phyloP scores from a whole-genome alignment of 352 stramenopile genomes.

The Phytopythium helicoides region DNA sequence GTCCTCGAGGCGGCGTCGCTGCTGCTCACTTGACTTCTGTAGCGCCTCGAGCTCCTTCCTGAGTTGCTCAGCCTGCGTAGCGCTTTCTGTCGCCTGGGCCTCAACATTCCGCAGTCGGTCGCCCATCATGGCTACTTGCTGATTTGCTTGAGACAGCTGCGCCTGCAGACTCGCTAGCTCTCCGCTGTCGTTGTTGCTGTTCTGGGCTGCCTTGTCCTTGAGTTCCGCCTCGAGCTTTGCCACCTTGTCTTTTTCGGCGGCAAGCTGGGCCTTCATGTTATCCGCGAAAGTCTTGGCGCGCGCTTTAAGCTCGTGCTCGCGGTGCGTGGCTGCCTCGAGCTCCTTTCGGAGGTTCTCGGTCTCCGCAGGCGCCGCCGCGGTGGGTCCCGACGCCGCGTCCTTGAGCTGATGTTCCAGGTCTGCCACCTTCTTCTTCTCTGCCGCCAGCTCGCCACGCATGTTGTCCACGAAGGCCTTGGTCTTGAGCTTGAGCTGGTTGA shows the following conservation, averaged over 20 bases:
- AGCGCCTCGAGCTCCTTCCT: conserved; percentile 34
- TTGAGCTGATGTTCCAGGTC: conserved; percentile 55
- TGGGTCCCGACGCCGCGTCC: conserved; percentile 3
- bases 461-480: conserved; percentile 84
- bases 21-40: conserved; percentile 31
- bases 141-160: conserved; percentile 28
- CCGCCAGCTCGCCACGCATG: conserved; percentile 57
- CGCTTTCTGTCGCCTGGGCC: conserved; percentile 24
- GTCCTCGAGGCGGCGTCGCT: conserved; percentile 30
- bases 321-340: conserved; percentile 32
- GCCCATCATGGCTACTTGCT: conserved; percentile 26
- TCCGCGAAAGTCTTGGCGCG: conserved; percentile 69
- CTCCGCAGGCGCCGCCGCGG: conserved; percentile 8
- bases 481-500: conserved; percentile 82
- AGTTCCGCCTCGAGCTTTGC: not conserved
- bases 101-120: conserved; percentile 34
- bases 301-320: conserved; percentile 63
- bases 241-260: conserved; percentile 57
- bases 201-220: too few species aligned
- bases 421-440: conserved; percentile 65
- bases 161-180: conserved; percentile 38
- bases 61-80: conserved; percentile 19
- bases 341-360: conserved; percentile 50
- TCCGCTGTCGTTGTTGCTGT: conserved; percentile 13
- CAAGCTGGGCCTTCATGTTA: conserved; percentile 60